Evolutionary conservation across 208 protist genomes (phyloP), one percentile per base, ranked within the genome.

Genomic region (Leishmania gerbilli): DNA sequence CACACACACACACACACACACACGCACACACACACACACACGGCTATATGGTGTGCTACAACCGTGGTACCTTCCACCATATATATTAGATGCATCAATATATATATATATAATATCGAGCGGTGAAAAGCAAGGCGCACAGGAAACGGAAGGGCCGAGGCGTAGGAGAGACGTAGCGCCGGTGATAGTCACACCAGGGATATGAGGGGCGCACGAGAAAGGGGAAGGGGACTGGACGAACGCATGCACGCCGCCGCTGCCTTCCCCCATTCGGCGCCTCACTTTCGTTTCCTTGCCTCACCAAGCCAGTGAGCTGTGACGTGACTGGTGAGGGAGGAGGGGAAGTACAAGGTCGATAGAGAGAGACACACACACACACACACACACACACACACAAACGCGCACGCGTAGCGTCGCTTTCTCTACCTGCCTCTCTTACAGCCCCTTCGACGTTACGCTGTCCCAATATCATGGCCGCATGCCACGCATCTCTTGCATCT

Each of bases 401-500:
- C 31, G 15, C 62, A 1, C 62, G 31, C 13, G 31, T 31, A 40
- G 62, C 62, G 31, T 40, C 21, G 31, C 3, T 13, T 68, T 68
- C 31, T 40, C 13, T 40, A 17, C 15, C 31, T 42, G 56, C 24
- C 31, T 19, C 13, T 42, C 62, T 68, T 9, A 55, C 69, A 55
- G 45, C 8, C 5, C n/a, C 49, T 75, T 75, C 4, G 6, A 27
- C n/a, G 15, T 42, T 24, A n/a, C 27, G 49, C 15, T 37, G 47
- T 58, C n/a, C 9, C 40, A 8, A 19, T 75, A 24, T 34, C 27
- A 47, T 24, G 37, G 27, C 31, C 24, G 56, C 45, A 15, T 8
- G 31, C 15, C 37, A 42, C 34, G 74, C 27, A 84, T 55, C 17
- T 84, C 76, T 68, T 80, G 53, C 81, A 84, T 84, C 76, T 84